Evolutionary conservation across 768 basidiomycete species (phyloP).

Genomic region (Serendipita indica): DNA sequence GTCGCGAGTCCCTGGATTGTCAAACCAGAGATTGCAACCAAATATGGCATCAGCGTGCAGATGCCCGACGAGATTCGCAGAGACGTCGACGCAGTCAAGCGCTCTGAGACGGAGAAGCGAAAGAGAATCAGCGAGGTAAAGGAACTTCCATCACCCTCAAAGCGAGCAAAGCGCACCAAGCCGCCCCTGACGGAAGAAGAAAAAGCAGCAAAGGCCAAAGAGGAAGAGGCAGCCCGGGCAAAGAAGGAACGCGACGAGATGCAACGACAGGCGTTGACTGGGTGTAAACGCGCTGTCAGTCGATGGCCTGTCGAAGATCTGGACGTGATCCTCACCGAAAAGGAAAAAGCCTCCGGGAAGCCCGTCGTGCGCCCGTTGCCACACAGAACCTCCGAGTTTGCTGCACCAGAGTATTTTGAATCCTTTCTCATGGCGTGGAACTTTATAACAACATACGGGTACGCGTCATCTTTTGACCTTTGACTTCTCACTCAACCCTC

Average conservation of each 20-base stretch:
- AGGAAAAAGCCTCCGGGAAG: conserved; percentile 68
- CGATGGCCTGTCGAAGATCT: conserved; percentile 82
- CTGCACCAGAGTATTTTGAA: conserved; percentile 47
- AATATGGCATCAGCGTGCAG: conserved; percentile 69
- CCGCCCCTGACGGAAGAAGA: conserved; percentile 33
- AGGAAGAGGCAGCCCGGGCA: conserved; percentile 26
- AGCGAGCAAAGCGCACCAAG: conserved; percentile 46
- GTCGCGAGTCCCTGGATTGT: conserved; percentile 95
- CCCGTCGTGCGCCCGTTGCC: conserved; percentile 47
- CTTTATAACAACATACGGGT: conserved; percentile 91
- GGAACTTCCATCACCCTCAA: conserved; percentile 14
- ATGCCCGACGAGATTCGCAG: conserved; percentile 78
- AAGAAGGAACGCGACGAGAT: conserved; percentile 40
- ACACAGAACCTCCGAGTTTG: conserved; percentile 41
- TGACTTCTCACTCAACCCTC: background rate
- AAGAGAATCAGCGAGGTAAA: conserved; percentile 68
- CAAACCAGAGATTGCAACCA: conserved; percentile 66
- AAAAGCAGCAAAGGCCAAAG: conserved; percentile 39
- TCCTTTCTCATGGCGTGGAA: conserved; percentile 85
- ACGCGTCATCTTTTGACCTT: conserved; percentile 19
- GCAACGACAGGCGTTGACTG: conserved; percentile 3
- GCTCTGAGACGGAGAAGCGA: conserved; percentile 81
- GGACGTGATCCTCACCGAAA: conserved; percentile 63
- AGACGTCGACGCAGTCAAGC: conserved; percentile 65
- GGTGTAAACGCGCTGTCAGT: background rate